Evolutionary conservation across 306 rosid species (phyloP), one percentile per base, ranked within the genome.

Genomic region (Crotalaria pallida): DNA sequence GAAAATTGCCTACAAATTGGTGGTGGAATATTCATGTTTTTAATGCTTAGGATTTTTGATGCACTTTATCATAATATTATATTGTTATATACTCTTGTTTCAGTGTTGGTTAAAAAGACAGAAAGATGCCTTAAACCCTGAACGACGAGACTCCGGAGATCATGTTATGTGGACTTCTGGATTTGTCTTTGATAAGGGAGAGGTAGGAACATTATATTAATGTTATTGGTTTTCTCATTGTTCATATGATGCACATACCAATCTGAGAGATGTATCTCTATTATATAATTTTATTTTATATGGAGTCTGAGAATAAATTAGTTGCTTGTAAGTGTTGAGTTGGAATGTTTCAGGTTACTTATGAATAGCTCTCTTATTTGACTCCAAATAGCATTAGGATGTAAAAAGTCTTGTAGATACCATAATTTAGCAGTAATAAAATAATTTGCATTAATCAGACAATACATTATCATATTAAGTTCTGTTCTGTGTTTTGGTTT

Each of bases 31-130:
- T 55, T 45, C 58, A 10, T 16, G 15, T 19, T 55, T 50, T 53
- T 69, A 22, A 1, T 12, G 65, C 47, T 52, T 34, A 60, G 18
- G 71, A 24, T 63, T 36, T 69, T 17, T 23, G 12, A 69, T 71
- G 45, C 8, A 50, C 36, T 57, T 23, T 55, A 22, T 55, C 55
- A 15, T 58, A 58, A 33, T 66, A 15, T 47, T 11, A 63, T 60
- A 75, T 63, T 58, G 23, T 58, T 65, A 36, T 33, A 57, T 74
- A 17, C 71, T 79, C 33, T 78, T 16, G 22, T 81, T 75, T 44
- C 85, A 93, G 98, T 93, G 98, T 85, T 93, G 96, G 98, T 72
- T 90, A 78, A 92, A 90, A 92, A 77, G 77, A 70, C 96, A 92
- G 84, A 85, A 82, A 52, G 91, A 92, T 74, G 73, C 82, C 44